A percentile compares a stretch with the other conserved stretches of the same genome.
These are phyloP conservation scores for Kingdonia uniflora DNA, from an alignment of 164 flowering plant genomes.

Conservation along the genomic window DNA sequence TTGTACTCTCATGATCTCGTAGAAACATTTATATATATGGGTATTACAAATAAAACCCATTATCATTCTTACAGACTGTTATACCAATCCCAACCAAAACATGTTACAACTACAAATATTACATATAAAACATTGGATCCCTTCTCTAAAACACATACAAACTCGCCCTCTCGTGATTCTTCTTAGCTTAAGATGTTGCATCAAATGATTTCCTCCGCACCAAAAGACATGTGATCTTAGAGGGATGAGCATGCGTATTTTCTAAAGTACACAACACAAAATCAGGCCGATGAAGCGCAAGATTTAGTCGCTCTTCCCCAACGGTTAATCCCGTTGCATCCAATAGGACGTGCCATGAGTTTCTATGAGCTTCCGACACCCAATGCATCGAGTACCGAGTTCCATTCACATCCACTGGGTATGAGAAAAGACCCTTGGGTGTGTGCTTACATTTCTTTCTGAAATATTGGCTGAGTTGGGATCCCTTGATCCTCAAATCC, in stretches of 20 bases:
- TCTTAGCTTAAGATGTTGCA: constrained; percentile 9
- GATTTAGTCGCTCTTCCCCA: constrained; percentile 44
- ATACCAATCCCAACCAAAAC: too few species aligned
- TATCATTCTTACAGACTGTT: too few species aligned
- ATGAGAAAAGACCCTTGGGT: constrained; percentile 63
- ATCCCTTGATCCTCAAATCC: constrained; percentile 14
- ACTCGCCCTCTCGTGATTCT: constrained; percentile 1
- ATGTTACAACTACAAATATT: too few species aligned
- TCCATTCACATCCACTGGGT: constrained; percentile 52
- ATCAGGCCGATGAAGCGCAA: constrained; percentile 64
- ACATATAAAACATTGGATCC: too few species aligned
- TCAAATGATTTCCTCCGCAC: constrained; percentile 66
- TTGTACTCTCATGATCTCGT: too few species aligned
- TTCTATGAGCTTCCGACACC: constrained; percentile 38
- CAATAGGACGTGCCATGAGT: constrained; percentile 13
- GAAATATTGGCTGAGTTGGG: constrained; percentile 53
- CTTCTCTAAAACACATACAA: background rate
- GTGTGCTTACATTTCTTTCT: constrained; percentile 56
- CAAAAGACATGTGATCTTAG: constrained; percentile 55
- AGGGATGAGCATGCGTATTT: constrained; percentile 46
- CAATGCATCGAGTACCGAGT: constrained; percentile 66
- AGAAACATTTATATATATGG: too few species aligned
- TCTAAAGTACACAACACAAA: constrained; percentile 59
- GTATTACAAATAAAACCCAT: too few species aligned
- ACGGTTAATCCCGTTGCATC: constrained; percentile 50